A percentile compares a stretch with the other conserved stretches of the same genome.
phyloP scores from a whole-genome alignment of 2,329 filamentous ascomycete species.

The Tolypocladium album region DNA sequence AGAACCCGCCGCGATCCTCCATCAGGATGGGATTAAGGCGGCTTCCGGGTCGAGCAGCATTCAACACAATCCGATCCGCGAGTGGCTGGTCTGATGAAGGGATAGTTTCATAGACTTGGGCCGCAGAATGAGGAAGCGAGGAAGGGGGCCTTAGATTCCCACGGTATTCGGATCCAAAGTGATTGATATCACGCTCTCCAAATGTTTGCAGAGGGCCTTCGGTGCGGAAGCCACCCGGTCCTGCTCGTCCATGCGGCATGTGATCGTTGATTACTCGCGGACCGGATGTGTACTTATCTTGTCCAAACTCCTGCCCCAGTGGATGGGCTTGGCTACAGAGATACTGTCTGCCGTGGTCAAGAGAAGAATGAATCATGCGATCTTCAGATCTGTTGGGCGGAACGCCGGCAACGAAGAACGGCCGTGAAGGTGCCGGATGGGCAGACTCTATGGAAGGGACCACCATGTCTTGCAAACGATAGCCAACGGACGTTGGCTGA shows the following conservation, averaged over 20 bases:
- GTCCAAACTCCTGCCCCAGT: background rate
- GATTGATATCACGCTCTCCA: background rate
- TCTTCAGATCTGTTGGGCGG: constrained; percentile 14
- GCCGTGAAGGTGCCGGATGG: constrained; percentile 24
- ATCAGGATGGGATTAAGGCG: constrained; percentile 24
- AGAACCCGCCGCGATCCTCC: constrained; percentile 28
- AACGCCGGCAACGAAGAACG: constrained; percentile 22
- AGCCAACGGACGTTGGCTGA: constrained; percentile 11
- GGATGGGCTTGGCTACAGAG: background rate
- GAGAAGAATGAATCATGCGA: constrained; percentile 9
- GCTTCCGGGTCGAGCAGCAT: constrained; percentile 18
- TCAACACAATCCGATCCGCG: constrained; percentile 17
- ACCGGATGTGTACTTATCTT: background rate
- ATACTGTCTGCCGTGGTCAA: constrained; percentile 8
- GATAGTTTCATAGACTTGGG: constrained; percentile 7
- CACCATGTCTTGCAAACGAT: constrained; percentile 27
- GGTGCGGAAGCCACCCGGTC: background rate
- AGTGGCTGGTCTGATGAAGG: constrained; percentile 8
- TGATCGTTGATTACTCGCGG: constrained; percentile 8
- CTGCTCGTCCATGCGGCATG: background rate
- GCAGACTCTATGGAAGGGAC: constrained; percentile 35
- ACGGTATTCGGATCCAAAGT: background rate
- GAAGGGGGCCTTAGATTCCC: background rate
- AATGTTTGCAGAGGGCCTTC: background rate
- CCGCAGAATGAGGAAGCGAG: background rate